Conservation (phyloP, 208 protist genomes). For the Entamoeba histolytica region DNA sequence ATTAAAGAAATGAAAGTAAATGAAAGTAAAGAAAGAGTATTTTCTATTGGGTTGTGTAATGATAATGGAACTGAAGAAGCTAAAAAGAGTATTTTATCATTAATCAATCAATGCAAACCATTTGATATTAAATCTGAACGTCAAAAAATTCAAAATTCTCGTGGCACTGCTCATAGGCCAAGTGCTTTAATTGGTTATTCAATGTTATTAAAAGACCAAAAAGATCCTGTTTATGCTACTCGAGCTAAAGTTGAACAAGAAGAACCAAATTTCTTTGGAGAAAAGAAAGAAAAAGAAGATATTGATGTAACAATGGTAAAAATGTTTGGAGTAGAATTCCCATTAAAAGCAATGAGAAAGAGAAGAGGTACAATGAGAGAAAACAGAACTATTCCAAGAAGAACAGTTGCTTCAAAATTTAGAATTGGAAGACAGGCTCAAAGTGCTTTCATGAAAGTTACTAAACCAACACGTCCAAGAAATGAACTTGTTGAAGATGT, state of each 20-base stretch:
- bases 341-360: not conserved
- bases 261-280: not conserved
- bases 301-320: not conserved
- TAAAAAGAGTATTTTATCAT: not conserved
- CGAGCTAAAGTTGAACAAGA: not conserved
- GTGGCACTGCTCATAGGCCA: not conserved
- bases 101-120: not conserved
- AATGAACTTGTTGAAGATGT: not conserved
- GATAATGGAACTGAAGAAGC: not conserved
- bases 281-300: not conserved
- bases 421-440: not conserved
- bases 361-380: not conserved
- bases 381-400: not conserved
- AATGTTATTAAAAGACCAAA: not conserved
- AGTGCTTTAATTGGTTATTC: not conserved
- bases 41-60: not conserved
- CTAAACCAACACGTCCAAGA: too few species aligned
- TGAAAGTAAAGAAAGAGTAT: not conserved
- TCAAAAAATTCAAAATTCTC: not conserved
- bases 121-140: not conserved
- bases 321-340: not conserved
- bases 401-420: not conserved
- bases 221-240: not conserved
- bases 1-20: not conserved
- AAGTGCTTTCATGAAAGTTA: not conserved